Conservation (phyloP, 768 basidiomycete species). For the Inosperma sp. region DNA sequence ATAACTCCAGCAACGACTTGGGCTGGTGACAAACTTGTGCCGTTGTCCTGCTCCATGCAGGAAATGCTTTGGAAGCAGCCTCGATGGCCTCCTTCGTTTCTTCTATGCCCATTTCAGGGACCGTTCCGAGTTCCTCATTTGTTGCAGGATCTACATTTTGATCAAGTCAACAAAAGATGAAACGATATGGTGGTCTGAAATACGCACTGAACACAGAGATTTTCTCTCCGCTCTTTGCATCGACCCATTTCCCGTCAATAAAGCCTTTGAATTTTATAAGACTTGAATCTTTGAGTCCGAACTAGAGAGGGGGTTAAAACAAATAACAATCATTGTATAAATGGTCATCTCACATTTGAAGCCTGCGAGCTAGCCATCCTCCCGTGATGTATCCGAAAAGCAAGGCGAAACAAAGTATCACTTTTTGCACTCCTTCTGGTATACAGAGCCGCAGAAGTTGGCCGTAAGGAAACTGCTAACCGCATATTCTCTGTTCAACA, state of each 20-base stretch:
- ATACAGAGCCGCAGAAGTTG: too few relatives aligned
- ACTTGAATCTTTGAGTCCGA: slow-evolving; percentile 71
- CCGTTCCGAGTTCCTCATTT: slow-evolving; percentile 71
- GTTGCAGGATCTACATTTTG: slow-evolving; percentile 75
- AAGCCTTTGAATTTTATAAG: slow-evolving; percentile 72
- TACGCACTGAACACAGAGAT: slow-evolving; percentile 76
- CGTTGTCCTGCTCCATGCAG: slow-evolving; percentile 81
- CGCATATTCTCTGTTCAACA: too few relatives aligned
- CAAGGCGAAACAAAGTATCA: background rate
- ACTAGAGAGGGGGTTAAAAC: slow-evolving; percentile 34
- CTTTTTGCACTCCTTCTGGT: background rate
- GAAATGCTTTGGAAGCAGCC: slow-evolving; percentile 76
- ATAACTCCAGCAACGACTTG: background rate
- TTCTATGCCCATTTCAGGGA: slow-evolving; percentile 84
- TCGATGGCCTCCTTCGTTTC: slow-evolving; percentile 85
- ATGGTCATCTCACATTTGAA: slow-evolving; percentile 23
- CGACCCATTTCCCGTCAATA: slow-evolving; percentile 84
- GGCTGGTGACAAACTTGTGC: slow-evolving; percentile 57
- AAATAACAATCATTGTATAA: background rate
- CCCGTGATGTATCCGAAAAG: slow-evolving; percentile 2
- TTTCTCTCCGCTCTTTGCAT: slow-evolving; percentile 66
- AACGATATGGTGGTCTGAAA: background rate
- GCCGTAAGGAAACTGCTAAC: background rate
- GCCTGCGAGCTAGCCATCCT: slow-evolving; percentile 57
- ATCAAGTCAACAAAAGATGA: background rate